A percentile compares a stretch with the other conserved stretches of the same genome.
Evolutionary conservation across 495 filamentous ascomycete species (phyloP).

Genomic region (Aspergillus nidulans): DNA sequence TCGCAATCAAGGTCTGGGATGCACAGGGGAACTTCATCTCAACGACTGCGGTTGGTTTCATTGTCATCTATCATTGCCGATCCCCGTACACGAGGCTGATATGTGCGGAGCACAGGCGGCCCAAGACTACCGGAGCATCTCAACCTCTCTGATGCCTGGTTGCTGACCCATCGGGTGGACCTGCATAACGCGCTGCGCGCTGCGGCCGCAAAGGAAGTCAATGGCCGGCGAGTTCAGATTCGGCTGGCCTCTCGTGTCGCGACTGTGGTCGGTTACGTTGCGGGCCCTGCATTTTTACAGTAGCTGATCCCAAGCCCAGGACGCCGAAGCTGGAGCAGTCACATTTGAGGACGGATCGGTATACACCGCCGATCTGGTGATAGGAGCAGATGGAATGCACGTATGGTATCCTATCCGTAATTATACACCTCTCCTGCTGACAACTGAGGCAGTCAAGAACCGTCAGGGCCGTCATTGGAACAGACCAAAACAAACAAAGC

Average conservation of each 20-base stretch:
- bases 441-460: not conserved
- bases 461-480: not conserved
- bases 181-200: constrained; percentile 1
- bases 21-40: not conserved
- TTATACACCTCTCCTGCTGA: not conserved
- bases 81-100: too few relatives aligned
- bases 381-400: constrained; percentile 6
- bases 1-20: not conserved
- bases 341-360: constrained; percentile 1
- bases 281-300: too few relatives aligned
- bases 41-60: not conserved
- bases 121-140: not conserved
- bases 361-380: not conserved
- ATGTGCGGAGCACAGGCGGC: not conserved
- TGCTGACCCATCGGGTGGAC: constrained; percentile 2
- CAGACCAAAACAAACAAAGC: not conserved
- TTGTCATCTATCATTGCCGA: too few relatives aligned
- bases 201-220: not conserved
- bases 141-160: not conserved
- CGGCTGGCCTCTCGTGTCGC: not conserved
- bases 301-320: not conserved
- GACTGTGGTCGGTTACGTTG: not conserved
- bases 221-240: not conserved
- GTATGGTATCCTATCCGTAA: not conserved
- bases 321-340: not conserved